A percentile compares a stretch with the other conserved stretches of the same genome.
These are phyloP conservation scores for Ambrosiella xylebori DNA, from an alignment of 2,329 filamentous ascomycete genomes.

Conservation along the genomic window DNA sequence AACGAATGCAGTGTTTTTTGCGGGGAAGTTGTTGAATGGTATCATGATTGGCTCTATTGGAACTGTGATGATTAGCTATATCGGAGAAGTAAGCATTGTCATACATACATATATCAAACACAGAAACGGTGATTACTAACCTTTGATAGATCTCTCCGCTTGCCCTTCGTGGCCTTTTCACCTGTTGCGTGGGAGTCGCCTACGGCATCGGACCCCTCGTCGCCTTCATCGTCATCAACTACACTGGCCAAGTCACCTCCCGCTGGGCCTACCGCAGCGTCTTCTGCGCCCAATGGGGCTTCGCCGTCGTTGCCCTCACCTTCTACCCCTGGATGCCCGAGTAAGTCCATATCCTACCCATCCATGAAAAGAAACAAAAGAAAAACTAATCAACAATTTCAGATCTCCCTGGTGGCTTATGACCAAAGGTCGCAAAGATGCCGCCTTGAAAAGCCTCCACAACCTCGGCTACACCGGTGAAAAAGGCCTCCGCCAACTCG, in stretches of 20 bases:
- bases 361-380: too few species aligned
- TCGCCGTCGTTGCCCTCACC: conserved; percentile 18
- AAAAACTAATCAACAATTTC: not conserved
- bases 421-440: conserved; percentile 19
- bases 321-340: conserved; percentile 16
- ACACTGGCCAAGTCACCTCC: conserved; percentile 16
- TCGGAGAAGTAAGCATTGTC: conserved; percentile 18
- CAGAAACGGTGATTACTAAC: not conserved
- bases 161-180: conserved; percentile 18
- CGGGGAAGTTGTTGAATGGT: conserved; percentile 26
- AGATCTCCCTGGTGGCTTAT: conserved; percentile 22
- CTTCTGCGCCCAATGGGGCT: conserved; percentile 20
- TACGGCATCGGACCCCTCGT: conserved; percentile 20
- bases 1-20: conserved; percentile 24
- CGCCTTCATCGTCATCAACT: conserved; percentile 20
- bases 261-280: conserved; percentile 21
- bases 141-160: conserved; percentile 16
- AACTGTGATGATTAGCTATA: conserved; percentile 18
- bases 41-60: conserved; percentile 20
- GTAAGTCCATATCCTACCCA: conserved; percentile 15
- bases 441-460: conserved; percentile 21
- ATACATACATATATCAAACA: not conserved
- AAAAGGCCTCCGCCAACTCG: not conserved
- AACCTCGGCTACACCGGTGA: conserved; percentile 14
- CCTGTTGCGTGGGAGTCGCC: conserved; percentile 18